A percentile compares a stretch with the other conserved stretches of the same genome.
Conservation (phyloP, 768 basidiomycete species). For the Cantharellus anzutake region DNA sequence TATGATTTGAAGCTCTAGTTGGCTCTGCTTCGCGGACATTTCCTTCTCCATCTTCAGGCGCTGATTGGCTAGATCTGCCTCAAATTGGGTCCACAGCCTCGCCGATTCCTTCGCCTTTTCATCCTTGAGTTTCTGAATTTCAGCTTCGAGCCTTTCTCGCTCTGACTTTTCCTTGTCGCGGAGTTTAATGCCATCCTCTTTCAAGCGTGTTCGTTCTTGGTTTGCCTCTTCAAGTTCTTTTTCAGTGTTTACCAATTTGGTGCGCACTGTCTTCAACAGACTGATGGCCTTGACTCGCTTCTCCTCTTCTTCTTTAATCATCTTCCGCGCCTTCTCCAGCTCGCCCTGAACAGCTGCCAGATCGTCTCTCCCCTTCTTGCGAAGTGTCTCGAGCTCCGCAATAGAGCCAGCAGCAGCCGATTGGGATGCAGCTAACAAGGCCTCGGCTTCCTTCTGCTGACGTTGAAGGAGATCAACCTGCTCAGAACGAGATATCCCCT, state of each 20-base stretch:
- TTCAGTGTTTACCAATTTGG: conserved; percentile 92
- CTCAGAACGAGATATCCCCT: conserved; percentile 57
- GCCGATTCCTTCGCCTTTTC: conserved; percentile 20
- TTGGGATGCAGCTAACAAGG: conserved; percentile 36
- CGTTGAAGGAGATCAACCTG: conserved; percentile 50
- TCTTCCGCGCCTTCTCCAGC: conserved; percentile 34
- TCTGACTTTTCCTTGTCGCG: conserved; percentile 24
- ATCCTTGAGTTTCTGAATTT: conserved; percentile 23
- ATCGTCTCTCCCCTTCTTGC: background rate
- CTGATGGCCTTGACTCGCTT: conserved; percentile 89
- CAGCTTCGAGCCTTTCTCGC: conserved; percentile 43
- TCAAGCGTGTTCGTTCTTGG: conserved; percentile 25
- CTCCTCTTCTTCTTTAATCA: conserved; percentile 89
- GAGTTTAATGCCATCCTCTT: conserved; percentile 35
- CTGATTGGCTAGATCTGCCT: conserved; percentile 41
- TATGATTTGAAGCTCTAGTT: conserved; percentile 60
- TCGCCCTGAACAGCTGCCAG: conserved; percentile 32
- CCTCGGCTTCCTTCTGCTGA: conserved; percentile 53
- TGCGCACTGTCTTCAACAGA: conserved; percentile 82
- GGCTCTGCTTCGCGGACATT: conserved; percentile 36
- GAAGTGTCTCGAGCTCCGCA: background rate
- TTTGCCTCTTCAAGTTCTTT: conserved; percentile 73
- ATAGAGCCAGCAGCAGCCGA: background rate
- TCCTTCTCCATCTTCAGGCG: conserved; percentile 67
- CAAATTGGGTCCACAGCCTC: conserved; percentile 40